These are phyloP conservation scores for Arachis hypogaea DNA, from an alignment of 306 rosid genomes.

Conservation along the genomic window DNA sequence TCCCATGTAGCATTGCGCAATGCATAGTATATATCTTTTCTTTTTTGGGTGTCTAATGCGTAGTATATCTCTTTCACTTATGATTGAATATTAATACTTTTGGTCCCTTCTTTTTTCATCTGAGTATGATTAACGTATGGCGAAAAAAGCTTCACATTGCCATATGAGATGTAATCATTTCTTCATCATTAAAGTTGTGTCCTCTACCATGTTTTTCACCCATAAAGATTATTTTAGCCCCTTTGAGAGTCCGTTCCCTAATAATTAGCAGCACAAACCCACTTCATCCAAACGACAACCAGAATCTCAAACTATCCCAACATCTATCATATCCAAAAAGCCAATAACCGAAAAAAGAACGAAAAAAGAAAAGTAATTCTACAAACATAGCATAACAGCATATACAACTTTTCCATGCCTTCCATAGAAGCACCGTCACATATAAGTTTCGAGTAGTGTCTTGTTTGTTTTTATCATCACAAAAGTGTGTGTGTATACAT, in stretches of 20 bases:
- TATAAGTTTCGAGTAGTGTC: no score
- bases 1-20: neutral
- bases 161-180: constrained; percentile 42
- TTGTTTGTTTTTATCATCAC: neutral
- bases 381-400: neutral
- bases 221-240: constrained; percentile 33
- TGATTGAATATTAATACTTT: constrained; percentile 28
- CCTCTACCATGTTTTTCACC: constrained; percentile 33
- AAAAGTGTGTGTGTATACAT: neutral
- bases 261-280: constrained; percentile 36
- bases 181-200: constrained; percentile 40
- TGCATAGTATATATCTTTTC: neutral
- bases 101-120: constrained; percentile 27
- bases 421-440: no score
- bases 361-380: neutral
- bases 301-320: neutral
- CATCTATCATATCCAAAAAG: constrained; percentile 1
- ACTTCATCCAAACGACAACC: constrained; percentile 14
- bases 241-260: constrained; percentile 25
- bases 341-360: neutral
- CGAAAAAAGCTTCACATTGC: constrained; percentile 23
- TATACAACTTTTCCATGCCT: constrained; percentile 24
- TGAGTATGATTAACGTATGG: constrained; percentile 26
- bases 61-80: neutral
- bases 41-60: constrained; percentile 17